Base-by-base conservation (phyloP, 805 yeast genomes). In the Ogataea angusta region DNA sequence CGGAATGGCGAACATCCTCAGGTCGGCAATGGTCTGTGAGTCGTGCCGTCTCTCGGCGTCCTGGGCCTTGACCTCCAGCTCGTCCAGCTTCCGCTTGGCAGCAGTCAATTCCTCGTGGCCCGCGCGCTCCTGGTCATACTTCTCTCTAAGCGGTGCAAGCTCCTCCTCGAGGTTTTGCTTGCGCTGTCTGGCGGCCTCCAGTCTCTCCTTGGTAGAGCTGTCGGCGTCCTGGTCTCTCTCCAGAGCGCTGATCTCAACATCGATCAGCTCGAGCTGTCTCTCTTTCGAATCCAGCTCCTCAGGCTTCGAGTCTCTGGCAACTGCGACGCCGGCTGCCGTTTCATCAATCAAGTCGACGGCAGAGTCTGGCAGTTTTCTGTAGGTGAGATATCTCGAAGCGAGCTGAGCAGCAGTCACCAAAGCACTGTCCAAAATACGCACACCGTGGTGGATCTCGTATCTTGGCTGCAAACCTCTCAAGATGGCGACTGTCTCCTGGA, bases 31-130 rank as follows among this genome's bases (percentile, higher is more conserved):
- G 9, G 96, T 76, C 5, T 84, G 91, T 24, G 89, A 87, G 62
- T 93, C 99, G 49, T 86, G 86, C 60, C 97, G 84, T 75, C 99
- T 87, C 64, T 91, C 98, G 17, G 99, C 99, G 66, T 93, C 98
- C 41, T 71, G 75, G 4, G 98, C 98, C 68, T 93, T 93, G 60
- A 77, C 80, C 60, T 88, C 95, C 56, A 93, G 74, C 50, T 93
- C 98, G 55, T 91, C 97, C 51, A 93, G 74, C 64, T 85, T 87
- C 67, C 88, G 79, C 72, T 91, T 90, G 38, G 95, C 90, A 31
- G 80, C 72, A 39, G 93, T 91, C 58, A 93, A 77, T 63, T 87
- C 90, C 56, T 88, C 95, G 59, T 90, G 95, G 33, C 96, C 93
- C 42, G 82, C 79, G 57, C 90, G 82, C 67, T 93, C 99, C 59